These are phyloP conservation scores for Collybia sordida DNA, from an alignment of 768 basidiomycete species.

Conservation along the genomic window DNA sequence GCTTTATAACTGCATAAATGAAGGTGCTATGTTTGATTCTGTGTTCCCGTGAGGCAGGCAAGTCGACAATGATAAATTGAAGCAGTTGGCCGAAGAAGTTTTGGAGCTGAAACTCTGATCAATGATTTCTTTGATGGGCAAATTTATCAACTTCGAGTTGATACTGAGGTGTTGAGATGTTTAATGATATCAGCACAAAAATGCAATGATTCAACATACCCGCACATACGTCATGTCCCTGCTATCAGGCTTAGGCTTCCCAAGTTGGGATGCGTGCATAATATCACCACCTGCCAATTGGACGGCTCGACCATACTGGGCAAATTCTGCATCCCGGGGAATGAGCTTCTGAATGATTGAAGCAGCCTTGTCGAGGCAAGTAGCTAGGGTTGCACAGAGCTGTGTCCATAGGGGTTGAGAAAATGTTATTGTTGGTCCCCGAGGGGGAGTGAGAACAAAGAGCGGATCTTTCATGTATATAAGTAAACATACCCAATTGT, in stretches of 20 bases:
- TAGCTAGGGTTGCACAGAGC: background rate
- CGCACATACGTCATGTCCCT: too few relatives aligned
- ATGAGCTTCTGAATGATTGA: too few relatives aligned
- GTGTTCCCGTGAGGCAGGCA: background rate
- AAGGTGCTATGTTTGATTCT: background rate
- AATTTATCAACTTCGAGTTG: background rate
- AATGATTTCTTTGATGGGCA: background rate
- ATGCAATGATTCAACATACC: too few relatives aligned
- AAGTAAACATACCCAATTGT: too few relatives aligned
- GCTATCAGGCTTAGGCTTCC: too few relatives aligned
- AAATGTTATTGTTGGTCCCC: too few relatives aligned
- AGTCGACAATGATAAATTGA: background rate
- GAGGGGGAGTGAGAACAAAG: too few relatives aligned
- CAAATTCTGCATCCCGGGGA: too few relatives aligned
- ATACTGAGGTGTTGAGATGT: background rate
- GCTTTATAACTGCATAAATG: too few relatives aligned
- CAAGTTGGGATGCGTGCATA: background rate
- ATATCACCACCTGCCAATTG: background rate
- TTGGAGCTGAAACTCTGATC: background rate
- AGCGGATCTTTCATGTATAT: too few relatives aligned
- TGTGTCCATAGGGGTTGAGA: background rate
- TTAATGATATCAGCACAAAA: too few relatives aligned
- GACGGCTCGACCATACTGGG: too few relatives aligned
- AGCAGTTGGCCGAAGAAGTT: background rate
- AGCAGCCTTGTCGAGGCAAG: background rate